Conservation (phyloP, 768 basidiomycete genomes). For the Collybiopsis luxurians region DNA sequence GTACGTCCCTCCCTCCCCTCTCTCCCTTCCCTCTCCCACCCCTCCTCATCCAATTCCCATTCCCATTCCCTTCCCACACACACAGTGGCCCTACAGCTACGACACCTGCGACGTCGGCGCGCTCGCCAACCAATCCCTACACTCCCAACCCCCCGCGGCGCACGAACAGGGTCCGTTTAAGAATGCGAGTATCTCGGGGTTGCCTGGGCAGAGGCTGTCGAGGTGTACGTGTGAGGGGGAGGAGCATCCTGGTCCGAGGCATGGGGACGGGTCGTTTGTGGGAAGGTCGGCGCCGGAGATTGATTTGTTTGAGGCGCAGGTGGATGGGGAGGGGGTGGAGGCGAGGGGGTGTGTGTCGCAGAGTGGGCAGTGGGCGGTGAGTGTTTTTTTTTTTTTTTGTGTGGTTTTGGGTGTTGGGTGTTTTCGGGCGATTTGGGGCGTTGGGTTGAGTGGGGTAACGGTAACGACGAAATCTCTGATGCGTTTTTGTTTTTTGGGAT, state of each 20-base stretch:
- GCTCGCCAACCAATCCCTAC: slow-evolving; percentile 48
- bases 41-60: no score
- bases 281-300: slow-evolving; percentile 57
- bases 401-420: no score
- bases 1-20: slow-evolving; percentile 16
- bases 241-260: slow-evolving; percentile 51
- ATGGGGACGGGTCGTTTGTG: slow-evolving; percentile 41
- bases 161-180: slow-evolving; percentile 30
- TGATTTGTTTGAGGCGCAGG: slow-evolving; percentile 57
- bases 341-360: slow-evolving; percentile 48
- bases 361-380: slow-evolving; percentile 57
- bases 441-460: no score
- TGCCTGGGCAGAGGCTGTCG: slow-evolving; percentile 54
- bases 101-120: slow-evolving; percentile 64
- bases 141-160: slow-evolving; percentile 45
- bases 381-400: slow-evolving; percentile 14
- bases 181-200: slow-evolving; percentile 29
- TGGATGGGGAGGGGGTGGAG: slow-evolving; percentile 12
- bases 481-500: no score
- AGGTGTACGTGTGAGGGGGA: slow-evolving; percentile 59
- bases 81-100: slow-evolving; percentile 66
- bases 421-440: no score
- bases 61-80: slow-evolving; percentile 6
- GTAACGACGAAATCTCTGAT: neutral
- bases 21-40: neutral